Evolutionary conservation across 345 rosid genomes (phyloP).

Genomic region (Psidium guajava): DNA sequence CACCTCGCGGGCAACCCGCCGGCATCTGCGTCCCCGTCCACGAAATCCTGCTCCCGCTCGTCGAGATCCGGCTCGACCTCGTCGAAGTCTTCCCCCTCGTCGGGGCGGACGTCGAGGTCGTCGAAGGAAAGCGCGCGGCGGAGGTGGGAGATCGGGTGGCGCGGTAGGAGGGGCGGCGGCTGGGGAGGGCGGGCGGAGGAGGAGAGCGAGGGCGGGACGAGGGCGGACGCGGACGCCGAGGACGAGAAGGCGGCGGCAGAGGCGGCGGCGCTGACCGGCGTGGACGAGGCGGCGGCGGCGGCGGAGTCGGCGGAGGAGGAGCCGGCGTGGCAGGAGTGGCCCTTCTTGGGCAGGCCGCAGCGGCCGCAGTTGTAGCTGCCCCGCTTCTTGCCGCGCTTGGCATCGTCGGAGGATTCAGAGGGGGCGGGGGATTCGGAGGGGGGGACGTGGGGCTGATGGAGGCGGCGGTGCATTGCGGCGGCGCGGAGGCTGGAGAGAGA

Average conservation of each 20-base stretch:
- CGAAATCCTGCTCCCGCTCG: slow-evolving; percentile 2
- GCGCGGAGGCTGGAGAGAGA: background rate
- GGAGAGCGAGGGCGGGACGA: background rate
- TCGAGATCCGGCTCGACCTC: slow-evolving; percentile 3
- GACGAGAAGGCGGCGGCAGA: background rate
- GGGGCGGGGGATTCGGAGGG: slow-evolving; percentile 27
- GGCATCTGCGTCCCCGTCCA: background rate
- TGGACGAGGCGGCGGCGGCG: background rate
- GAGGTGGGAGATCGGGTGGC: slow-evolving; percentile 47
- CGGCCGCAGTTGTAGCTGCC: slow-evolving; percentile 94
- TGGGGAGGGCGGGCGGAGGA: background rate
- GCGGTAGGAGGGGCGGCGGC: slow-evolving; percentile 15
- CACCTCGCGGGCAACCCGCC: slow-evolving; percentile 43
- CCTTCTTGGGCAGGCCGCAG: slow-evolving; percentile 96
- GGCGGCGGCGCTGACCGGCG: slow-evolving; percentile 18
- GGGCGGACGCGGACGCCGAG: background rate
- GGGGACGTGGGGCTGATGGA: slow-evolving; percentile 12
- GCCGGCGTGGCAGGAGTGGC: slow-evolving; percentile 51
- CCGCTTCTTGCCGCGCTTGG: slow-evolving; percentile 37
- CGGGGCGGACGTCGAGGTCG: slow-evolving; percentile 38
- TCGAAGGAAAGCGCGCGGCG: slow-evolving; percentile 87
- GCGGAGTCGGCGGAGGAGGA: slow-evolving; percentile 29
- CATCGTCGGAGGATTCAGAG: slow-evolving; percentile 34
- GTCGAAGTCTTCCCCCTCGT: slow-evolving; percentile 27
- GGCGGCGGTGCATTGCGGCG: slow-evolving; percentile 24